Evolutionary conservation across 2,329 filamentous ascomycete species (phyloP), one percentile per base, ranked within the genome.

Genomic region (Aureobasidium musti): DNA sequence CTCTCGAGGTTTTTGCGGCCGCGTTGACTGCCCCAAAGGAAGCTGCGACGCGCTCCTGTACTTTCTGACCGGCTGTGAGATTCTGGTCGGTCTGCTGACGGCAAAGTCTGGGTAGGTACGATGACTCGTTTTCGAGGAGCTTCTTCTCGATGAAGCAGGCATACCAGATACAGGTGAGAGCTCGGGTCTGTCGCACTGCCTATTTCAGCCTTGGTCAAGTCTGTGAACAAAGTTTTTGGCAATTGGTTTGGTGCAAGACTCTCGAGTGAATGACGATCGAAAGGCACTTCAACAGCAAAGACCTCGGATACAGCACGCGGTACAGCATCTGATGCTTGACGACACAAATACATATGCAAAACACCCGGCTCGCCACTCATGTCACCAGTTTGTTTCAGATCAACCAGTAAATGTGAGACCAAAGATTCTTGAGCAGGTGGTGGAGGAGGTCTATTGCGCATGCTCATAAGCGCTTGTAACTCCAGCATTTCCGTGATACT

Each of bases 401-500:
- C 92, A 35, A 97, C 85, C 67, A 96, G 82, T 5, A 96, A 78
- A 72, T 98, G 89, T 74, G 97, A 91, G 63, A 96, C 80, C 41
- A 91, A 88, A 59, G 89, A 84, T 71, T 92, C 82, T 71, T 90
- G 92, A 19, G 86, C 78, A 11, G 86, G 81, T 4, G 86, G 82
- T 23, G 86, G 85, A 0, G 92, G 93, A n/a, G 89, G 87, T 71
- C 91, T 89, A 67, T 97, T 89, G 53, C 99, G 82, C 73, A 98
- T 84, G 77, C 92, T 96, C 95, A 99, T 99, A 74, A 93, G 87
- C 5, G 95, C 96, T 80, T 99, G 96, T 66, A 98, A 82, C 75
- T 88, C 92, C 7, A 94, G 94, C 70, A 97, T 86, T 67, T 97
- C 91, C 33, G 98, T 90, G 4, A 95, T 91, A 0, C 93, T 97